Evolutionary conservation across 2,329 filamentous ascomycete genomes (phyloP).

Genomic region (Aspergillus sp.): DNA sequence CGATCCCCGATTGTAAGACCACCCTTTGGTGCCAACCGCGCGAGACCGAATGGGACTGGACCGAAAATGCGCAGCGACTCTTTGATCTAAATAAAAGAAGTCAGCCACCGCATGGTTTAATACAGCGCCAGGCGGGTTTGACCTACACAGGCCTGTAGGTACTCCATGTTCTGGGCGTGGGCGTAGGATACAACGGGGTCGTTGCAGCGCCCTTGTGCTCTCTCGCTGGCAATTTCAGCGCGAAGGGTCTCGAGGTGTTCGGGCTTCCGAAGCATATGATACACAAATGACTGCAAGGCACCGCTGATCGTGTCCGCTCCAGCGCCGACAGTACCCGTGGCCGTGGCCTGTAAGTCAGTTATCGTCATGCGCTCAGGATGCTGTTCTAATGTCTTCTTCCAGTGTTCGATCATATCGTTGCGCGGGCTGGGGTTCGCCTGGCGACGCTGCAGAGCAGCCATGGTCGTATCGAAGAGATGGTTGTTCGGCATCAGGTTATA

Average conservation of each 20-base stretch:
- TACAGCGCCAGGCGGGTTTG: not conserved
- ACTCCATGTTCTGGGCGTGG: not conserved
- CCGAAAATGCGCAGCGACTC: not conserved
- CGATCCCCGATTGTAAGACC: not conserved
- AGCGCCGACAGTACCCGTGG: not conserved
- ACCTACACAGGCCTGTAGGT: constrained; percentile 1
- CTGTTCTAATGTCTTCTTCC: not conserved
- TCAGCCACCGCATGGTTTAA: not conserved
- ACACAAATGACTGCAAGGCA: not conserved
- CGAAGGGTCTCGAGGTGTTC: not conserved
- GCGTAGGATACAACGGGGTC: not conserved
- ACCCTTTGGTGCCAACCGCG: not conserved
- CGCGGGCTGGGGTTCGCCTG: not conserved
- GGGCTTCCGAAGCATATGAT: not conserved
- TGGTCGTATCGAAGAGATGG: constrained; percentile 1
- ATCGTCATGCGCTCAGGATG: not conserved
- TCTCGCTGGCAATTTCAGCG: not conserved
- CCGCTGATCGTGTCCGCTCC: not conserved
- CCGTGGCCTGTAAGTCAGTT: not conserved
- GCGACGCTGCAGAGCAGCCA: not conserved
- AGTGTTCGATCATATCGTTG: constrained; percentile 6
- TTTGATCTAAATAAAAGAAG: not conserved
- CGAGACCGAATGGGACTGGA: not conserved
- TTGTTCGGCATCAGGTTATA: not conserved
- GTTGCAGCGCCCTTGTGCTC: not conserved